Conservation (phyloP, 2,329 filamentous ascomycete genomes). For the Beauveria asiatica region DNA sequence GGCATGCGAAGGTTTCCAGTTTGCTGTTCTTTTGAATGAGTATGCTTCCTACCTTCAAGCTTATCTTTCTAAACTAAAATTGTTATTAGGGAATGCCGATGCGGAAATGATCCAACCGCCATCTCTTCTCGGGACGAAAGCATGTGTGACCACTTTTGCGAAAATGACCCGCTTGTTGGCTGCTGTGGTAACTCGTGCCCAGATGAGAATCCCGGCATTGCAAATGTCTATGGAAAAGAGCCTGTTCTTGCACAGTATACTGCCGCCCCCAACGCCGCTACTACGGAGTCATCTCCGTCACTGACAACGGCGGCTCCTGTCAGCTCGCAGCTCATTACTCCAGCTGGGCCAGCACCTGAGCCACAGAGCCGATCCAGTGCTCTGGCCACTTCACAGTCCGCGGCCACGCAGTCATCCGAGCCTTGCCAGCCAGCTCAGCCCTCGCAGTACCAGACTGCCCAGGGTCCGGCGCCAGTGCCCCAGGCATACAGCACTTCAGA, state of each 20-base stretch:
- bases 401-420: neutral
- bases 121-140: slow-evolving; percentile 21
- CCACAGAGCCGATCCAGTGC: neutral
- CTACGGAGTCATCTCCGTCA: slow-evolving; percentile 6
- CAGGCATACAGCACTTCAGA: slow-evolving; percentile 12
- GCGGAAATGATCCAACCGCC: slow-evolving; percentile 24
- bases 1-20: slow-evolving; percentile 21
- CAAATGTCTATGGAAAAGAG: slow-evolving; percentile 23
- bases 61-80: slow-evolving; percentile 3
- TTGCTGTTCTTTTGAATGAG: slow-evolving; percentile 25
- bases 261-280: slow-evolving; percentile 2
- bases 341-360: slow-evolving; percentile 2
- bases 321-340: slow-evolving; percentile 5
- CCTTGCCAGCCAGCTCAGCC: slow-evolving; percentile 1
- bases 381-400: slow-evolving; percentile 1
- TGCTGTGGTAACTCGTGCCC: slow-evolving; percentile 27
- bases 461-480: slow-evolving; percentile 13
- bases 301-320: slow-evolving; percentile 4
- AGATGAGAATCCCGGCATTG: slow-evolving; percentile 19
- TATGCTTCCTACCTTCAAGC: slow-evolving; percentile 7
- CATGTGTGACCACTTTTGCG: slow-evolving; percentile 25
- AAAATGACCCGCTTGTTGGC: slow-evolving; percentile 20
- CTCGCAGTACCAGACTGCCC: slow-evolving; percentile 5
- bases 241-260: slow-evolving; percentile 11
- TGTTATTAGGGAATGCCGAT: slow-evolving; percentile 24